Percentiles rank a stretch among this genome's conserved stretches.
Conservation (phyloP, 2,329 filamentous ascomycete species). For the Nemania serpens region DNA sequence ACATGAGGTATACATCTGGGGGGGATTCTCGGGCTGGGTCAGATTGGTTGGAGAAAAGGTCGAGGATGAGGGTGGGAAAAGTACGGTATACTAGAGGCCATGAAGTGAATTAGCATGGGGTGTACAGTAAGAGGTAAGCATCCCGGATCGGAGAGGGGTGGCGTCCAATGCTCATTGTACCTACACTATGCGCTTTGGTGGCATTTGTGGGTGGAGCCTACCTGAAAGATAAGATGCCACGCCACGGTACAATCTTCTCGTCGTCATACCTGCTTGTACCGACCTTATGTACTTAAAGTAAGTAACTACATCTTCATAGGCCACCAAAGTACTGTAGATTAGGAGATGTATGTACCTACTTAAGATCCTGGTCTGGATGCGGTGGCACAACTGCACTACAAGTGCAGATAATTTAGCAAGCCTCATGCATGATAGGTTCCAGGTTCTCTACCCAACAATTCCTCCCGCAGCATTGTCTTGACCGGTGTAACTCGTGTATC, state of each 20-base stretch:
- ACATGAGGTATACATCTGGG: slow-evolving; percentile 64
- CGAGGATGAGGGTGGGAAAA: slow-evolving; percentile 31
- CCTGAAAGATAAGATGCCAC: not conserved
- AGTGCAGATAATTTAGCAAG: slow-evolving; percentile 3
- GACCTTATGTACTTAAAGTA: too few relatives aligned
- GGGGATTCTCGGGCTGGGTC: slow-evolving; percentile 24
- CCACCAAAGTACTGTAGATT: too few relatives aligned
- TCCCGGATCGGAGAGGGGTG: slow-evolving; percentile 23
- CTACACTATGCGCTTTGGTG: not conserved
- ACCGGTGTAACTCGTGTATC: slow-evolving; percentile 17
- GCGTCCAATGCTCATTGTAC: slow-evolving; percentile 20
- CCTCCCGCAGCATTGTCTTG: not conserved
- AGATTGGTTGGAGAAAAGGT: slow-evolving; percentile 18
- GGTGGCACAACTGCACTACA: not conserved
- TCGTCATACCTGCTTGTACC: slow-evolving; percentile 8
- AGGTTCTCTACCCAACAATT: too few relatives aligned
- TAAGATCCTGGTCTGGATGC: not conserved
- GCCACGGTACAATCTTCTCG: slow-evolving; percentile 10
- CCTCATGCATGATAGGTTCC: not conserved
- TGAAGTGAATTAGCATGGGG: slow-evolving; percentile 22
- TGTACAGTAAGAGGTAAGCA: slow-evolving; percentile 14
- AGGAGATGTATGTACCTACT: too few relatives aligned
- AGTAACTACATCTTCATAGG: too few relatives aligned
- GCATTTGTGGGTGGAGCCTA: slow-evolving; percentile 19
- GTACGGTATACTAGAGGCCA: slow-evolving; percentile 30